A percentile compares a stretch with the other conserved stretches of the same genome.
phyloP scores from a whole-genome alignment of 1,284 basidiomycete genomes.

The Microbotryum intermedium region DNA sequence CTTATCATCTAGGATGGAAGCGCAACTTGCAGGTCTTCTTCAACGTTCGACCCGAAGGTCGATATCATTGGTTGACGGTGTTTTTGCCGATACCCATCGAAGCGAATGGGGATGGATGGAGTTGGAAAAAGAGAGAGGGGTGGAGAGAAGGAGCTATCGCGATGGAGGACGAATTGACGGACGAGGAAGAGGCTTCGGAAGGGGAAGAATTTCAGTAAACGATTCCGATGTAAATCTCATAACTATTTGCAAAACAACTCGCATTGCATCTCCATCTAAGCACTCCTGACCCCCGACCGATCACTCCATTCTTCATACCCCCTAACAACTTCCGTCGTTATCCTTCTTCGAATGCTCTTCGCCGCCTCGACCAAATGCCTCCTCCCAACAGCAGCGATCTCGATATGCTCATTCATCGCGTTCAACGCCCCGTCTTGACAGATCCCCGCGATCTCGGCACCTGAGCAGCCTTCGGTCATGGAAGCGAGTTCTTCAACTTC shows the following conservation, averaged over 20 bases:
- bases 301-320: slow-evolving; percentile 58
- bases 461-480: slow-evolving; percentile 85
- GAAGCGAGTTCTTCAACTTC: slow-evolving; percentile 61
- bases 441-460: slow-evolving; percentile 82
- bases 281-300: slow-evolving; percentile 33
- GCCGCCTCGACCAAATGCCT: slow-evolving; percentile 70
- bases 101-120: slow-evolving; percentile 76
- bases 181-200: slow-evolving; percentile 42
- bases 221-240: not conserved
- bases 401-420: slow-evolving; percentile 77
- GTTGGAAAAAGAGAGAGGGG: slow-evolving; percentile 64
- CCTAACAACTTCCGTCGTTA: slow-evolving; percentile 69
- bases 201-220: slow-evolving; percentile 2
- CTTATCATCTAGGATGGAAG: slow-evolving; percentile 71
- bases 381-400: slow-evolving; percentile 58
- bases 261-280: slow-evolving; percentile 4
- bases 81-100: slow-evolving; percentile 69
- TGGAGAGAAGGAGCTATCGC: slow-evolving; percentile 42
- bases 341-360: slow-evolving; percentile 62
- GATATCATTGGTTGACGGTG: slow-evolving; percentile 52
- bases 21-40: slow-evolving; percentile 78
- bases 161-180: slow-evolving; percentile 47
- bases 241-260: not conserved
- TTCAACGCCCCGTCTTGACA: slow-evolving; percentile 93
- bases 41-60: slow-evolving; percentile 64